Base-by-base conservation (phyloP, 108 stramenopile species). In the Cyclotella baltica region DNA sequence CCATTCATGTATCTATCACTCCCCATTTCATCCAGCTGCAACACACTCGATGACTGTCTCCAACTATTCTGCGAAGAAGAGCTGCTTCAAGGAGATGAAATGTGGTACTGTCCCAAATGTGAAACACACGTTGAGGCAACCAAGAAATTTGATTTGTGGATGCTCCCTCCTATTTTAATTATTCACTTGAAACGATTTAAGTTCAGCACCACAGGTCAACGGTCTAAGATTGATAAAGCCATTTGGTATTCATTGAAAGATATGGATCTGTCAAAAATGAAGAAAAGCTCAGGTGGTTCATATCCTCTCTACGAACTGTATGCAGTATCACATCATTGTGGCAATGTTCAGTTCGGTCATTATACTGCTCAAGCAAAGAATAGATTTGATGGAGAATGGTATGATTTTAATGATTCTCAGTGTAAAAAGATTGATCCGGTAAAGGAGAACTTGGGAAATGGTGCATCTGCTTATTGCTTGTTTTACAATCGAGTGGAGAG, bases 121-220 rank as follows among this genome's bases (percentile, higher is more conserved):
- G 85, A 94, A 73, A 38, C 43, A 31, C 96, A 91, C 62, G 82
- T 86, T 10, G 87, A 94, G 62, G 95, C 92, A 8, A 91, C 88
- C 19, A 93, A 96, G 72, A 93, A 93, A 73, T 88, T 89, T 38
- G 90, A 95, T 68, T 72, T 97, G 20, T 97, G 96, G 95, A 92
- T 89, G 70, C 65, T 97, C n/a, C 98, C 98, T 10, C 93, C 95
- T 4, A 86, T 97, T 50, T 75, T 98, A 9, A 93, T 98, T 22
- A 85, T 99, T n/a, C 96, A 97, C 63, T 65, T 99, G 70, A 99
- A 99, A 78, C 90, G 98, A 29, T 97, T 97, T 81, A 87, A 87
- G 52, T 91, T 89, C 80, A 83, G 85, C 53, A 79, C 80, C 1
- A 79, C 66, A 46, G 72, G 87, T 16, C 73, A 84, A 31, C 82